Conservation (phyloP, 768 basidiomycete species). For the Rubroboletus satanas region DNA sequence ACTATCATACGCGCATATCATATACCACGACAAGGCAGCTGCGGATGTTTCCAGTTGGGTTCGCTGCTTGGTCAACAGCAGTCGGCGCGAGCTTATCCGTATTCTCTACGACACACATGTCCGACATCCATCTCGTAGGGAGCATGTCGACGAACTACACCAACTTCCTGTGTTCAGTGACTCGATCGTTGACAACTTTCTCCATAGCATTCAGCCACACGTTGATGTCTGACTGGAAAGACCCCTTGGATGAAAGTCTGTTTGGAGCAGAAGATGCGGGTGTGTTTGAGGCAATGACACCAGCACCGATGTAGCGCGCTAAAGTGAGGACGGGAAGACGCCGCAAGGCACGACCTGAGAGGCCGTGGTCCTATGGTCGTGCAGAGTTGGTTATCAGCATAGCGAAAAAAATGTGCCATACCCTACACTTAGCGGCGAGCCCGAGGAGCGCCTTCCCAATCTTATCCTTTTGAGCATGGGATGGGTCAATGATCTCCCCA, state of each 20-base stretch:
- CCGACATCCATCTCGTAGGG: not conserved
- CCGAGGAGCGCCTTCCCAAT: slow-evolving; percentile 56
- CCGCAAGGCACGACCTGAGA: slow-evolving; percentile 90
- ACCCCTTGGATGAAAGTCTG: slow-evolving; percentile 1
- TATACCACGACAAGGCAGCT: not conserved
- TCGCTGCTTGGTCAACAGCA: not conserved
- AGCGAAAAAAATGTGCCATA: slow-evolving; percentile 37
- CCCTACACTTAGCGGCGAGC: slow-evolving; percentile 77
- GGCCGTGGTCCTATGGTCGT: slow-evolving; percentile 53
- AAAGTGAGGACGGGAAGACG: slow-evolving; percentile 93
- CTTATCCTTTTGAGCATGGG: slow-evolving; percentile 47
- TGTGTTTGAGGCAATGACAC: slow-evolving; percentile 25
- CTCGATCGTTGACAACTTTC: slow-evolving; percentile 60
- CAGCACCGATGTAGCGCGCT: slow-evolving; percentile 70
- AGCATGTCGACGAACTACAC: slow-evolving; percentile 14
- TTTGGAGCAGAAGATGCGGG: slow-evolving; percentile 1
- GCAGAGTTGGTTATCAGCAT: not conserved
- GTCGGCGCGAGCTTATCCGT: not conserved
- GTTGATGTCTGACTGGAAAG: slow-evolving; percentile 42
- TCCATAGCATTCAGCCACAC: slow-evolving; percentile 86
- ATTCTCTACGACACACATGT: not conserved
- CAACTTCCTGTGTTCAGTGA: slow-evolving; percentile 49
- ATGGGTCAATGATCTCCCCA: slow-evolving; percentile 18
- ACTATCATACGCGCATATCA: not conserved
- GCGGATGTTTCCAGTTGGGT: not conserved